Percentiles rank a stretch among this genome's conserved stretches.
phyloP scores from a whole-genome alignment of 78 protist species.

The Ministeria vibrans region DNA sequence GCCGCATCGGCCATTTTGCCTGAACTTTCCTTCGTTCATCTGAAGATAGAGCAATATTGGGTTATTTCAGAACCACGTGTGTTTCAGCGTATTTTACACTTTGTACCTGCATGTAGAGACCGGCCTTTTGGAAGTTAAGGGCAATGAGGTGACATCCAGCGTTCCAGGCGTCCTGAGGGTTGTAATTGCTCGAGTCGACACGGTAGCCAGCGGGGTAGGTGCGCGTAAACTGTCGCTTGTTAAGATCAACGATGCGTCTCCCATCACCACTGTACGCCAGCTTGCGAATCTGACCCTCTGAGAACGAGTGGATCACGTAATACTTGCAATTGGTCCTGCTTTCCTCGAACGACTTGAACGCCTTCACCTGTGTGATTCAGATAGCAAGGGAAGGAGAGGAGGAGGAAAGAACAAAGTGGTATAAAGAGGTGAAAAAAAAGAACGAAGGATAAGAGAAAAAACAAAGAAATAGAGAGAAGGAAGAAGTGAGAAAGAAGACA shows the following conservation, averaged over 20 bases:
- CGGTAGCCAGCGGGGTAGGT: slow-evolving; percentile 77
- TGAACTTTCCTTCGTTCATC: slow-evolving; percentile 31
- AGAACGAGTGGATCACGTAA: slow-evolving; percentile 18
- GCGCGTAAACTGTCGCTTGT: slow-evolving; percentile 45
- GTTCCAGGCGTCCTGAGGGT: slow-evolving; percentile 54
- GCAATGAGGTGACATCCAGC: slow-evolving; percentile 70
- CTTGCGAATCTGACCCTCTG: not conserved
- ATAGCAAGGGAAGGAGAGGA: not conserved
- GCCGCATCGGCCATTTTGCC: slow-evolving; percentile 29
- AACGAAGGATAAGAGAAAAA: too few relatives aligned
- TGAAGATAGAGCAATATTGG: too few relatives aligned
- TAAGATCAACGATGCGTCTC: not conserved
- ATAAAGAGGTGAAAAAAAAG: too few relatives aligned
- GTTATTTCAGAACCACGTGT: too few relatives aligned
- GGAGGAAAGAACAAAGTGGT: slow-evolving; percentile 5
- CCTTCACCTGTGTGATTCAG: too few relatives aligned
- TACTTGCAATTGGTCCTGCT: not conserved
- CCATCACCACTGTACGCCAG: not conserved
- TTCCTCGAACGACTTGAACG: slow-evolving; percentile 9
- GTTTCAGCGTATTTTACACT: too few relatives aligned
- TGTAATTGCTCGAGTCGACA: slow-evolving; percentile 66
- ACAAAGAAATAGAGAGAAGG: too few relatives aligned
- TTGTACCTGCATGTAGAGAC: slow-evolving; percentile 28
- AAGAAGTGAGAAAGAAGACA: too few relatives aligned
- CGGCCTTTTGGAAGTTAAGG: slow-evolving; percentile 72